Percentiles rank a stretch among this genome's conserved stretches.
Evolutionary conservation across 228 moss, liverwort and hornwort species (phyloP).

Genomic region (Sphagnum magellanicum): DNA sequence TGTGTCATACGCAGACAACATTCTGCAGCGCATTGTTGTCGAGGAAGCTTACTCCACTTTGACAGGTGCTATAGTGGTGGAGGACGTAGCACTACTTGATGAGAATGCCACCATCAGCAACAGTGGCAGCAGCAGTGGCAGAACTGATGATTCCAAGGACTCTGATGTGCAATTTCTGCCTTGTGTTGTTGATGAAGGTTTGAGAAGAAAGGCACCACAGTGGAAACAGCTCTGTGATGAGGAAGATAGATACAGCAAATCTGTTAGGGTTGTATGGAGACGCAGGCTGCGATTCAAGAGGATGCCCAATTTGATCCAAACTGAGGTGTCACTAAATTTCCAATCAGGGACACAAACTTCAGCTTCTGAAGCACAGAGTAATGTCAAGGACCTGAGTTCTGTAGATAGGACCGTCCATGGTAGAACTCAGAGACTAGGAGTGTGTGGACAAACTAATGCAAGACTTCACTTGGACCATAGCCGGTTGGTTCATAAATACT

Average conservation of each 20-base stretch:
- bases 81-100: constrained; percentile 62
- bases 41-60: constrained; percentile 60
- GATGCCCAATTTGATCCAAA: constrained; percentile 93
- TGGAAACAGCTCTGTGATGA: constrained; percentile 2
- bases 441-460: not conserved
- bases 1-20: constrained; percentile 52
- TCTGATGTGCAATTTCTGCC: not conserved
- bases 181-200: not conserved
- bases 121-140: not conserved
- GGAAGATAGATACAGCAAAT: not conserved
- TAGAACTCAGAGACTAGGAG: not conserved
- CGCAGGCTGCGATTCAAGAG: constrained; percentile 80
- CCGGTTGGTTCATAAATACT: constrained; percentile 77
- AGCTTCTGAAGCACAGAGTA: not conserved
- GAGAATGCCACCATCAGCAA: constrained; percentile 3
- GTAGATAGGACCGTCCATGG: not conserved
- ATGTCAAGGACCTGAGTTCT: not conserved
- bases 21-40: constrained; percentile 58
- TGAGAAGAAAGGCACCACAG: not conserved
- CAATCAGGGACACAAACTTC: not conserved
- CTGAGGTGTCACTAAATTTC: constrained; percentile 56
- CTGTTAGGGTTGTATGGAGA: constrained; percentile 27
- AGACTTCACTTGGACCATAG: constrained; percentile 47
- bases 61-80: constrained; percentile 75
- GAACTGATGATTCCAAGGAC: not conserved